phyloP scores from a whole-genome alignment of 1,284 basidiomycete genomes.

The Pterulicium gracile region DNA sequence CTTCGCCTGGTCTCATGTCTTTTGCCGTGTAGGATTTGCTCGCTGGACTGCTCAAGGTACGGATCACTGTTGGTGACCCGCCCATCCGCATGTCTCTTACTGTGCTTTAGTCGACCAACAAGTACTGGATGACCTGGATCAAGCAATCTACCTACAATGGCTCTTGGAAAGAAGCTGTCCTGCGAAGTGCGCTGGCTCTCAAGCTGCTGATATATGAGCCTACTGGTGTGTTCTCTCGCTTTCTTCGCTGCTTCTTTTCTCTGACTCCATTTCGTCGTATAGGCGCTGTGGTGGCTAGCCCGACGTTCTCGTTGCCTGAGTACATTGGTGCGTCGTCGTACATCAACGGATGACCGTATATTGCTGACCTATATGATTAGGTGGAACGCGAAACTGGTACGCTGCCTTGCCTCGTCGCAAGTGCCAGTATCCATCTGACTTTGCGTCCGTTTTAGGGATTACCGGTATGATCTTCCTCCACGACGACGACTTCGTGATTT shows the following conservation, averaged over 20 bases:
- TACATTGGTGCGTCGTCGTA: slow-evolving; percentile 35
- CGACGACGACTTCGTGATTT: neutral
- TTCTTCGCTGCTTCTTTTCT: neutral
- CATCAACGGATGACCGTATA: neutral
- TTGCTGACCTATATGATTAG: slow-evolving; percentile 17
- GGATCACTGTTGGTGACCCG: slow-evolving; percentile 11
- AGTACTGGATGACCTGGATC: slow-evolving; percentile 87
- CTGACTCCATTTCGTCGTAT: slow-evolving; percentile 6
- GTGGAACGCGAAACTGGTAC: slow-evolving; percentile 79
- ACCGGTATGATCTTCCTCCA: slow-evolving; percentile 32
- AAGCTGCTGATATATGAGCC: slow-evolving; percentile 82
- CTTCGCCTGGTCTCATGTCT: too few relatives aligned
- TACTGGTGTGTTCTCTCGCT: slow-evolving; percentile 40
- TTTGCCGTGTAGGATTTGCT: slow-evolving; percentile 41
- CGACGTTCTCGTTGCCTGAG: slow-evolving; percentile 89
- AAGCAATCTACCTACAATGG: slow-evolving; percentile 74
- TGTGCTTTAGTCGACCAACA: slow-evolving; percentile 48
- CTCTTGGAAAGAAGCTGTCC: slow-evolving; percentile 89
- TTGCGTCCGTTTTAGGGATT: slow-evolving; percentile 41
- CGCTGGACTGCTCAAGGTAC: slow-evolving; percentile 39
- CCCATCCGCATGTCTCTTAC: neutral
- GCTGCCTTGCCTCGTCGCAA: slow-evolving; percentile 10
- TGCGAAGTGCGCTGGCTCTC: slow-evolving; percentile 78
- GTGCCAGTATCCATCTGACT: neutral
- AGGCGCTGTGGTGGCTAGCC: slow-evolving; percentile 86